Percentiles rank a stretch among this genome's conserved stretches.
Evolutionary conservation across 371 early-diverging fungal genomes (phyloP).

Genomic region (Mucor racemosus): DNA sequence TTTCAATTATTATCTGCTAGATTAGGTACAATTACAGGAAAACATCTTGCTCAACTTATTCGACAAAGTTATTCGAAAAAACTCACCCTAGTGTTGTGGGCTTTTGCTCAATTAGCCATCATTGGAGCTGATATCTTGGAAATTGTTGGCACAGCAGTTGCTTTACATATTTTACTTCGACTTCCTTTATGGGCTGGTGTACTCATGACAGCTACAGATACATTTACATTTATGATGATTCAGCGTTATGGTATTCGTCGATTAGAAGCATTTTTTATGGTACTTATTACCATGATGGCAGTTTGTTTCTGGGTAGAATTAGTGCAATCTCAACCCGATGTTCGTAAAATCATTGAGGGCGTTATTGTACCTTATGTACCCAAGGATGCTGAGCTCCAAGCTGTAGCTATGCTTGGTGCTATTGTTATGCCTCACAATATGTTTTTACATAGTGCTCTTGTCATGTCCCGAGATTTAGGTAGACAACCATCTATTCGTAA

Average conservation of each 20-base stretch:
- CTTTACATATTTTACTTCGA: slow-evolving; percentile 66
- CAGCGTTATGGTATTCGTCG: slow-evolving; percentile 67
- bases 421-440: slow-evolving; percentile 82
- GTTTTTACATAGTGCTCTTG: slow-evolving; percentile 71
- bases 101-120: slow-evolving; percentile 73
- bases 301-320: slow-evolving; percentile 75
- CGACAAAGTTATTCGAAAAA: slow-evolving; percentile 54
- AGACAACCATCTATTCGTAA: slow-evolving; percentile 48
- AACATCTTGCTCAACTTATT: slow-evolving; percentile 67
- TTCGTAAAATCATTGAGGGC: slow-evolving; percentile 57
- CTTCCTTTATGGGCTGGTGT: slow-evolving; percentile 72
- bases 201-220: slow-evolving; percentile 70
- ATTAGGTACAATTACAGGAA: slow-evolving; percentile 71
- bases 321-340: slow-evolving; percentile 60
- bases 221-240: slow-evolving; percentile 67
- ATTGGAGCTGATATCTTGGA: slow-evolving; percentile 77
- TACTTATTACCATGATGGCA: slow-evolving; percentile 65
- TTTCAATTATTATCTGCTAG: slow-evolving; percentile 69
- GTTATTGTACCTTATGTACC: slow-evolving; percentile 64
- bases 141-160: slow-evolving; percentile 82
- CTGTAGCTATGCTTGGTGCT: slow-evolving; percentile 73
- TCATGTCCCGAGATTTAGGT: slow-evolving; percentile 63
- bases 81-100: slow-evolving; percentile 57
- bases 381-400: slow-evolving; percentile 60
- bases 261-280: slow-evolving; percentile 67